A percentile compares a stretch with the other conserved stretches of the same genome.
Conservation (phyloP, 306 rosid genomes). For the Gillenia trifoliata region DNA sequence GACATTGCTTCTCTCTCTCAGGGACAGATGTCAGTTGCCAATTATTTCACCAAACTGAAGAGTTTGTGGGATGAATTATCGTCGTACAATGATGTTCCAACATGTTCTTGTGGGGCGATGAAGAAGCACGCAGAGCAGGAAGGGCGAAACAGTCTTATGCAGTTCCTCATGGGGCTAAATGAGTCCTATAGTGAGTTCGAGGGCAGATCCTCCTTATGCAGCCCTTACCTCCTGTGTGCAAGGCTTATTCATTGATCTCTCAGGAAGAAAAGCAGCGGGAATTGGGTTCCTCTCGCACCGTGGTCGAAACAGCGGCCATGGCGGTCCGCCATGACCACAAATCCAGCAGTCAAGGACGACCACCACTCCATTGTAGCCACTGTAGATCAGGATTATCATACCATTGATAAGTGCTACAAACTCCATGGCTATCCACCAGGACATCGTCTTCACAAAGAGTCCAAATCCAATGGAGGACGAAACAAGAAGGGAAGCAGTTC, state of each 20-base stretch:
- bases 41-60: too few relatives aligned
- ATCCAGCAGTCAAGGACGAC: too few relatives aligned
- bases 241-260: not conserved
- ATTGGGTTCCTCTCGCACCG: rapidly evolving
- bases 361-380: not conserved
- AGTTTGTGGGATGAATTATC: too few relatives aligned
- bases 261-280: not conserved
- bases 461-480: too few relatives aligned
- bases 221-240: not conserved
- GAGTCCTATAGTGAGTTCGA: not conserved
- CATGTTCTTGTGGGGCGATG: too few relatives aligned
- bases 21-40: too few relatives aligned
- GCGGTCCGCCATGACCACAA: not conserved
- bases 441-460: too few relatives aligned
- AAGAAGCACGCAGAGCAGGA: too few relatives aligned
- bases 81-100: too few relatives aligned
- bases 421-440: not conserved
- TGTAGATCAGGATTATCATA: not conserved
- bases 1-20: too few relatives aligned
- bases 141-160: not conserved
- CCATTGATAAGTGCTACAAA: not conserved
- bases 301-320: not conserved
- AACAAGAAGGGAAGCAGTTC: too few relatives aligned
- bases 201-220: not conserved
- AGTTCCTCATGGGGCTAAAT: not conserved